These are phyloP conservation scores for Suhomyces bribrorum DNA, from an alignment of 1,139 yeast genomes.

Conservation along the genomic window DNA sequence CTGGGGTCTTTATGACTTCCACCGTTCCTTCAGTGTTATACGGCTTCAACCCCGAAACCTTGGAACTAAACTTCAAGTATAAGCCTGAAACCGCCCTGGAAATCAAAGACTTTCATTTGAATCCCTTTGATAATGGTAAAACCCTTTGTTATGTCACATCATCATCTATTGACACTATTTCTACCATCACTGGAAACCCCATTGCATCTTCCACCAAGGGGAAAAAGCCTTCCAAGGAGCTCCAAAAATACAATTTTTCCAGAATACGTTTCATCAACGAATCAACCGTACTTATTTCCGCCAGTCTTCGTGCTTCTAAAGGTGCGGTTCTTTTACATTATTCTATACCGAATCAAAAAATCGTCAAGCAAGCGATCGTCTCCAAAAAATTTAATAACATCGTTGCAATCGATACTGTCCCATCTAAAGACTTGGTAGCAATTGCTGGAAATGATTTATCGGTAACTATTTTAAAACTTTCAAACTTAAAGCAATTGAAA, in stretches of 20 bases:
- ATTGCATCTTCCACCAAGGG: conserved; percentile 33
- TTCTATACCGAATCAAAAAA: conserved; percentile 42
- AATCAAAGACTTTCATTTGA: conserved; percentile 37
- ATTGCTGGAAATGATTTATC: conserved; percentile 79
- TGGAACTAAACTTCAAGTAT: conserved; percentile 47
- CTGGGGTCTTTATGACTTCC: conserved; percentile 67
- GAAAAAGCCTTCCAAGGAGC: conserved; percentile 25
- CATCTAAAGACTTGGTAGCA: conserved; percentile 54
- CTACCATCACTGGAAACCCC: conserved; percentile 46
- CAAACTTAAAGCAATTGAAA: conserved; percentile 52
- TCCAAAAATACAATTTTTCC: conserved; percentile 44
- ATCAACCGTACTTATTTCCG: conserved; percentile 55
- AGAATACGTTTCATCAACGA: conserved; percentile 62
- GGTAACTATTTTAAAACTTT: conserved; percentile 53
- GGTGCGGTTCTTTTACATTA: conserved; percentile 46
- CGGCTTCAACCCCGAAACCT: conserved; percentile 56
- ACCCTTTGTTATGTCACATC: conserved; percentile 60
- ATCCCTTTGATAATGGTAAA: conserved; percentile 47
- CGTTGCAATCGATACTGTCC: conserved; percentile 64
- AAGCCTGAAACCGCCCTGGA: conserved; percentile 28
- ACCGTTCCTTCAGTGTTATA: conserved; percentile 58
- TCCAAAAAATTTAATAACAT: conserved; percentile 61
- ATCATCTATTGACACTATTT: conserved; percentile 52
- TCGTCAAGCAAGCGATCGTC: conserved; percentile 44
- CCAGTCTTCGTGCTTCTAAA: conserved; percentile 44